Base-by-base conservation (phyloP, 257 asterid genomes). In the Nyctanthes arbortristis region DNA sequence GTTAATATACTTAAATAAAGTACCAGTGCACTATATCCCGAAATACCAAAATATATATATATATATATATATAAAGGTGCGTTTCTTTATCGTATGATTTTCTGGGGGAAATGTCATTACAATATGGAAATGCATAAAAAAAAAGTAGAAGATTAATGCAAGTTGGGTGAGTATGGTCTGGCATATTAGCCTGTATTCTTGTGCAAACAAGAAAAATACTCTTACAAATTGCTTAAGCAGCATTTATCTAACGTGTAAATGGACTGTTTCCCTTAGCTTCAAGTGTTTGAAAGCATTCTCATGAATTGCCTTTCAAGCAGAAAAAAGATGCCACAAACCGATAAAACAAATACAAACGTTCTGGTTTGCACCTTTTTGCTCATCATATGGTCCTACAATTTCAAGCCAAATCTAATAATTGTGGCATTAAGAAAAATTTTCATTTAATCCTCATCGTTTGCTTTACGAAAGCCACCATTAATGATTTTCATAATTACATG, bases 141-240 rank as follows among this genome's bases (percentile, higher is more conserved):
- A 49, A 49, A n/a, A 8, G 1, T 4, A 20, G 3, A 18, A 29
- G 58, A 49, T 49, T 47, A 47, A 8, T 8, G 10, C 3, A 3
- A 52, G 10, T 8, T 20, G 59, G 59, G 7, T 52, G 7, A 13
- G 30, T 22, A 20, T 52, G 9, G 29, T 22, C 22, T 52, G 59
- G 59, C 9, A 22, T 52, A 52, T 52, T 52, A 22, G 59, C 31
- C 30, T 52, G 59, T 24, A 22, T 52, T 5, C 30, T 52, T 52
- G 4, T 52, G 59, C n/a, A 52, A 7, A 10, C 20, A 20, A 24
- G 59, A 0, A 3, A 43, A 43, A 43, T 43, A 43, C 1, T 16
- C 59, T 52, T 22, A 10, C 13, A 52, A 52, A 52, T 52, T 22
- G 59, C 59, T 52, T 52, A 52, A 52, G 59, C 59, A 24, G 30